These are phyloP conservation scores for Solanum hybrid DNA, from an alignment of 305 asterid genomes.

Conservation along the genomic window DNA sequence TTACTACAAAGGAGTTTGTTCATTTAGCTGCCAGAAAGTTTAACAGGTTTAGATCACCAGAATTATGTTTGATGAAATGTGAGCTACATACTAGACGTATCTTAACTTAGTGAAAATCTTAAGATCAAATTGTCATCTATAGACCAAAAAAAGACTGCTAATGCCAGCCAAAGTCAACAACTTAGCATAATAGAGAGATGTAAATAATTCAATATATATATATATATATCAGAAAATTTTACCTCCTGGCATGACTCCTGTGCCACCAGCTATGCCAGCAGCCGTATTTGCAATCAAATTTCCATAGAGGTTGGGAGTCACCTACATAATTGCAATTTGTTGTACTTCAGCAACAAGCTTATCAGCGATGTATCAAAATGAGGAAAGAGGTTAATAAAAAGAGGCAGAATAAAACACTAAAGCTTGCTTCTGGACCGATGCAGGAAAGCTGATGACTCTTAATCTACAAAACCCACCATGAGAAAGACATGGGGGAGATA, in stretches of 20 bases:
- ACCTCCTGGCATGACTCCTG: constrained; percentile 99
- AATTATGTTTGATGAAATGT: not conserved
- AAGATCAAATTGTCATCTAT: not conserved
- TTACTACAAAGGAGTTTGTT: not conserved
- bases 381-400: not conserved
- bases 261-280: constrained; percentile 98
- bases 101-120: not conserved
- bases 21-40: not conserved
- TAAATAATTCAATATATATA: not conserved
- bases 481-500: not conserved
- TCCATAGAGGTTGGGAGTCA: constrained; percentile 95
- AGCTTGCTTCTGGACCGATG: not conserved
- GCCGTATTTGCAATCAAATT: constrained; percentile 87
- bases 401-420: not conserved
- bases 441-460: not conserved
- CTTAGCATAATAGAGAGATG: not conserved
- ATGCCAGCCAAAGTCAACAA: not conserved
- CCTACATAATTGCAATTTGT: constrained; percentile 33
- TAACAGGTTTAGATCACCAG: not conserved
- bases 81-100: not conserved
- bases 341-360: not conserved
- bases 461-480: not conserved
- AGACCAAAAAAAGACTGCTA: not conserved
- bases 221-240: not conserved
- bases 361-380: not conserved